phyloP scores from a whole-genome alignment of 1,139 yeast genomes.

The Yamadazyma atlantica region DNA sequence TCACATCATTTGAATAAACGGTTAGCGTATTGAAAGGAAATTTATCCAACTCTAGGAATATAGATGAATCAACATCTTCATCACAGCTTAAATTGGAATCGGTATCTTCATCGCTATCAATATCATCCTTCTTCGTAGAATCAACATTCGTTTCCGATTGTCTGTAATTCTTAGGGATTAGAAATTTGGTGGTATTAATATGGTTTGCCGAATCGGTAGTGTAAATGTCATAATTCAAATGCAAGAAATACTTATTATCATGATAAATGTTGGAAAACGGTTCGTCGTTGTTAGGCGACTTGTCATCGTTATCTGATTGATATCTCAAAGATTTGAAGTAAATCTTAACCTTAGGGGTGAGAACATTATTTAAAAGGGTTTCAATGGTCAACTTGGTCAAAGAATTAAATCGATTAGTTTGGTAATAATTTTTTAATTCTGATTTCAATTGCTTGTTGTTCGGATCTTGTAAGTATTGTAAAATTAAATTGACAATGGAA shows the following conservation, averaged over 20 bases:
- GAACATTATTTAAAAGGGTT: constrained; percentile 48
- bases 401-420: constrained; percentile 23
- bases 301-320: constrained; percentile 27
- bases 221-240: constrained; percentile 34
- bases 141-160: no score
- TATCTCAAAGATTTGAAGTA: constrained; percentile 52
- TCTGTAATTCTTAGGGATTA: neutral
- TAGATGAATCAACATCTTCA: neutral
- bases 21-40: constrained; percentile 40
- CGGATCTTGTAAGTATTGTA: constrained; percentile 27
- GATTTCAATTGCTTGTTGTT: constrained; percentile 18
- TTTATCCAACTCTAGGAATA: constrained; percentile 21
- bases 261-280: constrained; percentile 7
- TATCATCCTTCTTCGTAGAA: no score
- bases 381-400: constrained; percentile 53
- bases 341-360: constrained; percentile 49
- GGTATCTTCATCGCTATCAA: no score
- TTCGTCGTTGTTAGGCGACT: neutral
- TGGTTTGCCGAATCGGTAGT: constrained; percentile 30
- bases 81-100: neutral
- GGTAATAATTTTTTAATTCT: constrained; percentile 25
- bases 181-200: constrained; percentile 16
- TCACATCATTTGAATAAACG: constrained; percentile 41
- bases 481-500: constrained; percentile 25
- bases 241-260: constrained; percentile 36